These are phyloP conservation scores for Boletus smithii DNA, from an alignment of 1,284 basidiomycete genomes.

Conservation along the genomic window DNA sequence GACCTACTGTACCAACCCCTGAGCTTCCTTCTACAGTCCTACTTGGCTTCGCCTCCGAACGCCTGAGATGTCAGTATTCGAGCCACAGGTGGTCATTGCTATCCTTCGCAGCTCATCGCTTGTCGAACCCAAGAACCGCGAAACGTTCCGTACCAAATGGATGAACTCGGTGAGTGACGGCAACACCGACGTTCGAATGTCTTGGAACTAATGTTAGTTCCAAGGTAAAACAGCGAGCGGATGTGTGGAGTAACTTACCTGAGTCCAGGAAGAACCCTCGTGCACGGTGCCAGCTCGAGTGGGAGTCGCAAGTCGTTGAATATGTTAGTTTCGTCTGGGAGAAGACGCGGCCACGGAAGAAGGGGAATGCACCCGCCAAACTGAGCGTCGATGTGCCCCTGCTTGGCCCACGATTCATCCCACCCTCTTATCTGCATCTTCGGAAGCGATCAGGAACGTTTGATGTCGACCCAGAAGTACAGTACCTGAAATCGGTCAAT, in stretches of 20 bases:
- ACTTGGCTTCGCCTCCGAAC: background rate
- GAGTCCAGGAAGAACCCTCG: background rate
- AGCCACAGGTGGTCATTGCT: background rate
- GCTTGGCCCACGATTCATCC: slow-evolving; percentile 14
- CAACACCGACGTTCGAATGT: too few species aligned
- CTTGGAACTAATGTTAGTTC: too few species aligned
- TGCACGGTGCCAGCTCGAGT: slow-evolving; percentile 14
- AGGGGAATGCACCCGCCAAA: background rate
- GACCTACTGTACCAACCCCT: background rate
- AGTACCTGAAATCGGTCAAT: slow-evolving; percentile 19
- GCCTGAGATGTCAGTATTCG: background rate
- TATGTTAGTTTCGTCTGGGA: slow-evolving; percentile 20
- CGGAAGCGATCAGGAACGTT: background rate
- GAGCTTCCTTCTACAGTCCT: background rate
- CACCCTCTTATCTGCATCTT: slow-evolving; percentile 11
- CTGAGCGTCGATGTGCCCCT: slow-evolving; percentile 8
- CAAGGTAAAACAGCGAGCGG: background rate
- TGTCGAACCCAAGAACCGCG: background rate
- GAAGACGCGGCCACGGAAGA: slow-evolving; percentile 5
- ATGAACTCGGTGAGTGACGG: too few species aligned
- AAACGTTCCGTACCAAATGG: too few species aligned
- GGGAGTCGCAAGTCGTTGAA: slow-evolving; percentile 19
- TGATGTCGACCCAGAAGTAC: slow-evolving; percentile 3
- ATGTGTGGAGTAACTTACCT: slow-evolving; percentile 1
- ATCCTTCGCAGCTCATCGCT: background rate